A percentile compares a stretch with the other conserved stretches of the same genome.
phyloP scores from a whole-genome alignment of 495 filamentous ascomycete species.

The Bryoglossum gracile region DNA sequence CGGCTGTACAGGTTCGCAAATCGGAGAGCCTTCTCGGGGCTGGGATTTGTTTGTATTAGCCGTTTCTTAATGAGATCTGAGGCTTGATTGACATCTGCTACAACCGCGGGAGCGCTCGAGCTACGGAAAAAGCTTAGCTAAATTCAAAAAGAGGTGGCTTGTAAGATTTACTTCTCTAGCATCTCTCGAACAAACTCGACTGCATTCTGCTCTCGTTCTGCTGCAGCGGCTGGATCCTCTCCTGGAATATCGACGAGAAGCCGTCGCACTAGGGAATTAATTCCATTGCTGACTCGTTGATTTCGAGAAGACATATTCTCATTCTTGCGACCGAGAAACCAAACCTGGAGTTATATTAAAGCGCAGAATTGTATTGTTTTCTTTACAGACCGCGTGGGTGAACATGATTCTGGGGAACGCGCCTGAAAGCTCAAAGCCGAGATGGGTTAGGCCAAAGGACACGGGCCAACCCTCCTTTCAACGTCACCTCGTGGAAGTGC shows the following conservation, averaged over 20 bases:
- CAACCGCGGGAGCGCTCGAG: conserved; percentile 27
- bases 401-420: conserved; percentile 10
- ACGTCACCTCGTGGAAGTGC: conserved; percentile 11
- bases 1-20: conserved; percentile 86
- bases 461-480: background rate
- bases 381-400: too few relatives aligned
- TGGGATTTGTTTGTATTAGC: conserved; percentile 63
- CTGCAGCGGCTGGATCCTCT: conserved; percentile 40
- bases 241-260: conserved; percentile 42
- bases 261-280: conserved; percentile 50
- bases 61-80: conserved; percentile 85
- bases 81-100: conserved; percentile 66
- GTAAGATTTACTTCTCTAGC: conserved; percentile 38
- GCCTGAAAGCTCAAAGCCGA: background rate
- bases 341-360: background rate
- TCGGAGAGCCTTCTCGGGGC: conserved; percentile 75
- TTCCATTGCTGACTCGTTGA: conserved; percentile 43
- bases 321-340: conserved; percentile 25
- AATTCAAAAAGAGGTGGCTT: background rate
- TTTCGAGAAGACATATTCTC: conserved; percentile 37
- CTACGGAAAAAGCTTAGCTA: conserved; percentile 12
- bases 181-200: conserved; percentile 42
- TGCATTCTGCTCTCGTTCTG: conserved; percentile 44
- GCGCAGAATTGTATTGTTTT: too few relatives aligned
- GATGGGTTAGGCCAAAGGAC: background rate